Conservation (phyloP, 305 asterid genomes). For the Fraxinus angustifolia region DNA sequence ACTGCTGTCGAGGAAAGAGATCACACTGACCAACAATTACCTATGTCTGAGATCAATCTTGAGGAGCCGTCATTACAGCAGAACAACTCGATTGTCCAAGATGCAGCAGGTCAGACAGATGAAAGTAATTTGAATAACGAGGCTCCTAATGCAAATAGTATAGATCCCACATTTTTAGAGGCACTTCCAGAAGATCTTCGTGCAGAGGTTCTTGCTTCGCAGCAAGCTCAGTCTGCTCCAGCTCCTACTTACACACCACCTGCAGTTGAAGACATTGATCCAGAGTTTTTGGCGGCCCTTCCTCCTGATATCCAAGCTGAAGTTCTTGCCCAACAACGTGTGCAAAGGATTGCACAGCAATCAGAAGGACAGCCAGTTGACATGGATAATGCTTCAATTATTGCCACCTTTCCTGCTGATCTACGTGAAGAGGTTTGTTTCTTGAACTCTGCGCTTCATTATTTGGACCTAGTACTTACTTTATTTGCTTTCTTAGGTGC, state of each 20-base stretch:
- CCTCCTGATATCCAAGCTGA: slow-evolving; percentile 99
- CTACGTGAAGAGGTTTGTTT: slow-evolving; percentile 94
- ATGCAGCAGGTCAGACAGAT: slow-evolving; percentile 46
- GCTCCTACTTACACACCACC: slow-evolving; percentile 77
- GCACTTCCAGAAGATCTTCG: slow-evolving; percentile 99
- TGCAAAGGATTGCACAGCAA: slow-evolving; percentile 82
- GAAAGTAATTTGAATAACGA: slow-evolving; percentile 62
- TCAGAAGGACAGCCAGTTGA: slow-evolving; percentile 99
- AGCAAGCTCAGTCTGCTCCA: slow-evolving; percentile 78
- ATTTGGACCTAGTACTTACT: background rate
- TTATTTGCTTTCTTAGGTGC: slow-evolving; percentile 57
- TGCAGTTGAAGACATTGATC: slow-evolving; percentile 90
- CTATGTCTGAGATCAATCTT: slow-evolving; percentile 45
- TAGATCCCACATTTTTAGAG: slow-evolving; percentile 96
- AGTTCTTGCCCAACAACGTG: slow-evolving; percentile 97
- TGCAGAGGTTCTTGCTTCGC: slow-evolving; percentile 99
- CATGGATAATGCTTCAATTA: slow-evolving; percentile 99
- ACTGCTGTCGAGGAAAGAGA: slow-evolving; percentile 46
- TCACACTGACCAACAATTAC: slow-evolving; percentile 40
- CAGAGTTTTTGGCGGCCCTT: slow-evolving; percentile 99
- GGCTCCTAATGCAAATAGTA: slow-evolving; percentile 70
- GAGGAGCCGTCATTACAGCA: slow-evolving; percentile 58
- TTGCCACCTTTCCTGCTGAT: slow-evolving; percentile 98
- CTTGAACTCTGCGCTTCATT: slow-evolving; percentile 9
- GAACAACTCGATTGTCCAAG: slow-evolving; percentile 41